Evolutionary conservation across 2,329 filamentous ascomycete species (phyloP).

Genomic region (Cladorrhinum sp.): DNA sequence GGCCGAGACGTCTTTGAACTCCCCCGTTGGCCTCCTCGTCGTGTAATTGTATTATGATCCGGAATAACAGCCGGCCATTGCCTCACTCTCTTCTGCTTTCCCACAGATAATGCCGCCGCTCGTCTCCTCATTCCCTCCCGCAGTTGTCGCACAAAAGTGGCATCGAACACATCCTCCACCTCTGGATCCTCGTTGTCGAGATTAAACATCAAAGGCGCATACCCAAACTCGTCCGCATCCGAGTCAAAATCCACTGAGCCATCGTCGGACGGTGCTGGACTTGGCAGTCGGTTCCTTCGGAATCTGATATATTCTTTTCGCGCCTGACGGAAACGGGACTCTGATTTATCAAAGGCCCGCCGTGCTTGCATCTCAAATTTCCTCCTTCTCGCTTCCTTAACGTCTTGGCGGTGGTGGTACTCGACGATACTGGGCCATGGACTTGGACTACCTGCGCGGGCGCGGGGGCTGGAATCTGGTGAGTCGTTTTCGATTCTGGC

Average conservation of each 20-base stretch:
- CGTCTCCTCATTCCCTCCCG: background rate
- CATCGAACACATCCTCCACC: background rate
- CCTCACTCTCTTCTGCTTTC: background rate
- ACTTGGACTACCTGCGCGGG: background rate
- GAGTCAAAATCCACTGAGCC: background rate
- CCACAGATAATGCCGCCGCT: background rate
- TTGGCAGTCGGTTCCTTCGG: background rate
- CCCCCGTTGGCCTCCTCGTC: background rate
- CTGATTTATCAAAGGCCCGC: background rate
- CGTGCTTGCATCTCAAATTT: background rate
- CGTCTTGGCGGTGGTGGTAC: background rate
- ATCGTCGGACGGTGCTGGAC: background rate
- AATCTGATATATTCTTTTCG: background rate
- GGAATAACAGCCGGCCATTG: background rate
- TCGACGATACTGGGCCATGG: background rate
- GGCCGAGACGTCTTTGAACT: background rate
- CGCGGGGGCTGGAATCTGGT: background rate
- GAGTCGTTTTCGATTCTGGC: background rate
- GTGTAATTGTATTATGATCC: background rate
- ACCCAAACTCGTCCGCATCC: background rate
- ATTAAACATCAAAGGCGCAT: background rate
- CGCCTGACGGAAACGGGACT: background rate
- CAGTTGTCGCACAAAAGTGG: background rate
- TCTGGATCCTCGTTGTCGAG: background rate
- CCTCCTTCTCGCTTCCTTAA: background rate